A percentile compares a stretch with the other conserved stretches of the same genome.
These are phyloP conservation scores for Domatiomyces globalis DNA, from an alignment of 2,329 filamentous ascomycete species.

Conservation along the genomic window DNA sequence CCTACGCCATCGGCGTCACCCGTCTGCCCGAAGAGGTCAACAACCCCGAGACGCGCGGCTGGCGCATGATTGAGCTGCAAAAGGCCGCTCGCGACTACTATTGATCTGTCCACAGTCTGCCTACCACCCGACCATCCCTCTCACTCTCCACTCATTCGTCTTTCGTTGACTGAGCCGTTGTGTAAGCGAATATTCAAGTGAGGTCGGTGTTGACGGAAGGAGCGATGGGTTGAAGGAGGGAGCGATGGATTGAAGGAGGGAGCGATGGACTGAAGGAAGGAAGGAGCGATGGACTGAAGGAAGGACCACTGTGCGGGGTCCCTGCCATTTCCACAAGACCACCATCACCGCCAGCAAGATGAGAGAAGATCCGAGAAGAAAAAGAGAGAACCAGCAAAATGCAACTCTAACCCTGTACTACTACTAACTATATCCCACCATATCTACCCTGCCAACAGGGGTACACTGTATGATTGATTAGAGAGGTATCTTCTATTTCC, in stretches of 20 bases:
- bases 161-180: not conserved
- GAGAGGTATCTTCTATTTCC: not conserved
- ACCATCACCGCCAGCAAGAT: too few relatives aligned
- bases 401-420: not conserved
- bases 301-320: too few relatives aligned
- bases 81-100: slow-evolving; percentile 92
- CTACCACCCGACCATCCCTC: too few relatives aligned
- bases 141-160: not conserved
- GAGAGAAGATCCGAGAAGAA: not conserved
- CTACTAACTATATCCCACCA: not conserved
- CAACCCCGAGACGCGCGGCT: slow-evolving; percentile 91
- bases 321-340: too few relatives aligned
- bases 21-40: slow-evolving; percentile 86
- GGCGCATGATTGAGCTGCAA: slow-evolving; percentile 95
- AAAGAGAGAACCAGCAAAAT: not conserved
- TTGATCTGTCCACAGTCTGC: slow-evolving; percentile 27
- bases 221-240: too few relatives aligned
- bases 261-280: too few relatives aligned
- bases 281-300: too few relatives aligned
- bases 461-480: not conserved
- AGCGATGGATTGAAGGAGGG: too few relatives aligned
- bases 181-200: not conserved
- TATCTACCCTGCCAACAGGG: not conserved
- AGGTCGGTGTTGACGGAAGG: too few relatives aligned
- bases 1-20: slow-evolving; percentile 93